These are phyloP conservation scores for Chimonanthus praecox DNA, from an alignment of 164 flowering plant species.

Conservation along the genomic window DNA sequence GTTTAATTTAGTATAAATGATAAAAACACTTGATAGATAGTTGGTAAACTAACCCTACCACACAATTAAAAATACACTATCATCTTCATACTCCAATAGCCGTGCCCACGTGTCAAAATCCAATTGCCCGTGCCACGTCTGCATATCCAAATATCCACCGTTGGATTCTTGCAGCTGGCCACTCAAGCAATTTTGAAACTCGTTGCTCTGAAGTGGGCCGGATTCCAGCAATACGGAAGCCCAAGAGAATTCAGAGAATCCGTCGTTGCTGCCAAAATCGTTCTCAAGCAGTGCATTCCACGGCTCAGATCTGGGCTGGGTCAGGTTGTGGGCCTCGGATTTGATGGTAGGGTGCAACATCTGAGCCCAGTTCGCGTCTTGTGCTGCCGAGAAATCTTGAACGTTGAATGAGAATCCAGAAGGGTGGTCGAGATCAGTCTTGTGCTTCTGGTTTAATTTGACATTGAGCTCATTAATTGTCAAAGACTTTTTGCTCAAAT, in stretches of 20 bases:
- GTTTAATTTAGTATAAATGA: no score
- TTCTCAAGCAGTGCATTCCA: background rate
- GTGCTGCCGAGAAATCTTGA: background rate
- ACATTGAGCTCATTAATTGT: conserved; percentile 15
- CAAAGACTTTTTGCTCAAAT: conserved; percentile 25
- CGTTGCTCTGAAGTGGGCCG: background rate
- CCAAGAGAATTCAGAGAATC: conserved; percentile 7
- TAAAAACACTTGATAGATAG: no score
- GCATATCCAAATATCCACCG: background rate
- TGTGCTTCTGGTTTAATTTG: conserved; percentile 11
- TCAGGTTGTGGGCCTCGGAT: background rate
- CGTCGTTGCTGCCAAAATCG: conserved; percentile 5
- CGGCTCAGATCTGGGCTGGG: background rate
- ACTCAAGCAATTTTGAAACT: background rate
- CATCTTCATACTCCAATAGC: conserved; percentile 6
- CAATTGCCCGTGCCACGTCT: background rate
- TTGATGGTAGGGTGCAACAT: background rate
- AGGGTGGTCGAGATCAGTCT: background rate
- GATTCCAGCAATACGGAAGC: background rate
- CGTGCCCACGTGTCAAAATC: conserved; percentile 6
- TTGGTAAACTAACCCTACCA: no score
- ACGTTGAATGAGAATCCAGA: background rate
- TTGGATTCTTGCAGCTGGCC: background rate
- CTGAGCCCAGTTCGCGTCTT: background rate
- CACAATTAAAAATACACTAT: no score